Conservation (phyloP, 2,329 filamentous ascomycete species). For the Talaromyces sp. region DNA sequence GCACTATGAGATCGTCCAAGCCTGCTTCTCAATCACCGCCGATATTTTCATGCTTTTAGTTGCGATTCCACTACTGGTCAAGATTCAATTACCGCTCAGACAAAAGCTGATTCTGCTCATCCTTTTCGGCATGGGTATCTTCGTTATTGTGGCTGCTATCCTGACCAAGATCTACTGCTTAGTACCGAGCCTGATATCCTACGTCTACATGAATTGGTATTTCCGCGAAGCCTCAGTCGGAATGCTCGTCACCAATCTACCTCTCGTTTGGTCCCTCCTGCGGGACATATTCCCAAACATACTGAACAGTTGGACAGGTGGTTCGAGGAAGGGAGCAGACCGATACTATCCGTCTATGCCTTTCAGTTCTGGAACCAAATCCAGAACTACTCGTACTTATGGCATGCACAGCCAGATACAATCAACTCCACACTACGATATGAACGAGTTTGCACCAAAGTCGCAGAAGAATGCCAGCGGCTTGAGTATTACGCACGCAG, state of each 20-base stretch:
- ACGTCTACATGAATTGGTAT: slow-evolving; percentile 49
- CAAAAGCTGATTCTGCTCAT: slow-evolving; percentile 43
- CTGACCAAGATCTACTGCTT: slow-evolving; percentile 50
- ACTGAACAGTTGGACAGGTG: slow-evolving; percentile 40
- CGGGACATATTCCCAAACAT: slow-evolving; percentile 45
- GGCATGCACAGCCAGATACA: slow-evolving; percentile 28
- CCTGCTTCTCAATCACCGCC: slow-evolving; percentile 45
- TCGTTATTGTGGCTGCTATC: slow-evolving; percentile 49
- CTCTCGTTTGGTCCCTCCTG: slow-evolving; percentile 51
- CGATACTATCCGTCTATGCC: slow-evolving; percentile 25
- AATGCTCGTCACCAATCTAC: slow-evolving; percentile 51
- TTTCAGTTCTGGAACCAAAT: slow-evolving; percentile 25
- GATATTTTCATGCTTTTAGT: slow-evolving; percentile 44
- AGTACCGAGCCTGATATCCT: slow-evolving; percentile 39
- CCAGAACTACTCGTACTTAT: slow-evolving; percentile 23
- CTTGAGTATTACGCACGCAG: slow-evolving; percentile 24
- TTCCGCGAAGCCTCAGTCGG: slow-evolving; percentile 45
- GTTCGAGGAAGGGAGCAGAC: slow-evolving; percentile 33
- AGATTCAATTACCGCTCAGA: slow-evolving; percentile 39
- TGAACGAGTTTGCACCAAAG: slow-evolving; percentile 29
- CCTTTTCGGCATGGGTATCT: slow-evolving; percentile 45
- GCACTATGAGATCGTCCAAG: slow-evolving; percentile 46
- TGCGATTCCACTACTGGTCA: slow-evolving; percentile 42
- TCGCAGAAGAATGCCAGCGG: slow-evolving; percentile 30
- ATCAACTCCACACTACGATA: slow-evolving; percentile 25